Evolutionary conservation across 352 stramenopile species (phyloP), one percentile per base, ranked within the genome.

Genomic region (Phytophthora nicotianae): DNA sequence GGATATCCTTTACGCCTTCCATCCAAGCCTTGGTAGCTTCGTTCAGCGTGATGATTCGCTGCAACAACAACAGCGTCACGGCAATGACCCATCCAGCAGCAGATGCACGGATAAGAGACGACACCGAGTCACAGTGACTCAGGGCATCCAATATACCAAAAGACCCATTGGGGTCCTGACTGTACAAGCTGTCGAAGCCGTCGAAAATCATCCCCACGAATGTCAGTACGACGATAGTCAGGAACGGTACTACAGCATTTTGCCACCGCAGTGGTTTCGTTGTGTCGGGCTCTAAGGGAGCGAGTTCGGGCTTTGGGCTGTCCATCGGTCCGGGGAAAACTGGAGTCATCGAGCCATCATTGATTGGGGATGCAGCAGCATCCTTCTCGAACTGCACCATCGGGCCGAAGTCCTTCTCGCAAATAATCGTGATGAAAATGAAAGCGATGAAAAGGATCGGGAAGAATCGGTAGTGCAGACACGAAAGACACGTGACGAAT

Each of bases 401-500:
- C 13, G 88, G 87, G 1, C 87, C 83, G 55, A 96, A 92, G 68
- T 96, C 84, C 53, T 90, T 92, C 46, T 94, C 86, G 55, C 81
- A 92, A 59, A 95, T 89, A 52, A 95, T 93, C 45, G 84, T 94
- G 62, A 97, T 95, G 76, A 95, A 95, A 67, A 96, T 93, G 56
- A 93, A 89, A 16, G 81, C 83, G 45, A 96, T 89, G 58, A 96
- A 93, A 16, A 97, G 72, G 42, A 96, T 90, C 33, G 86, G 84
- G 61, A 96, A 95, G 70, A 95, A 93, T 0, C 86, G 86, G 72
- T 91, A 95, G 65, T 95, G 83, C 32, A 93, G 65, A 24, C 83
- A 92, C 49, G 82, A 92, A 27, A 95, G 71, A 26, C 83, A 95
- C 58, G 84, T 95, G 50, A 94, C 70, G 65, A 97, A 92, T 65